Evolutionary conservation across 108 stramenopile species (phyloP).

Genomic region (Cyclostephanos tholiformis): DNA sequence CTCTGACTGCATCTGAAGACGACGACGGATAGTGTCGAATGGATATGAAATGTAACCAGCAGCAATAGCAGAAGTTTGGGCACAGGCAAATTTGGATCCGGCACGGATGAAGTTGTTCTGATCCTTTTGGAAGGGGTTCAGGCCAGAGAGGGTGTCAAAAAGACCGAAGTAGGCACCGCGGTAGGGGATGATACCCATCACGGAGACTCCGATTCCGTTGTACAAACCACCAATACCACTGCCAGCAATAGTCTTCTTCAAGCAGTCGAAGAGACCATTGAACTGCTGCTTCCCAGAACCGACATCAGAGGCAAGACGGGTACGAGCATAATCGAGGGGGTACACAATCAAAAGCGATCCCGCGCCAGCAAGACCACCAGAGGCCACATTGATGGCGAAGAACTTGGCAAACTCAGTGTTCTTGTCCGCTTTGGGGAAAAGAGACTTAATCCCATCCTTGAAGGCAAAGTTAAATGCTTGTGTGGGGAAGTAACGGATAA

Average conservation of each 20-base stretch:
- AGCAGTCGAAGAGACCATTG: conserved; percentile 96
- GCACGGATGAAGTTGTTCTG: conserved; percentile 84
- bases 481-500: conserved; percentile 98
- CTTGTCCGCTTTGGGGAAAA: conserved; percentile 98
- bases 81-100: conserved; percentile 94
- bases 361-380: conserved; percentile 97
- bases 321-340: conserved; percentile 99
- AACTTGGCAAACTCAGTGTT: conserved; percentile 95
- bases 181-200: conserved; percentile 97
- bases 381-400: conserved; percentile 97
- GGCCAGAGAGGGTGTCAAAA: conserved; percentile 95
- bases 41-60: conserved; percentile 99
- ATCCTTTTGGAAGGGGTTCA: conserved; percentile 97
- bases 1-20: conserved; percentile 99
- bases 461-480: conserved; percentile 99
- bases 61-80: conserved; percentile 92
- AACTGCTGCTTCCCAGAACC: conserved; percentile 94
- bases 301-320: conserved; percentile 98
- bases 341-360: conserved; percentile 96
- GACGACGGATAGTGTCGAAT: conserved; percentile 99
- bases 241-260: conserved; percentile 87
- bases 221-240: conserved; percentile 92
- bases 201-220: conserved; percentile 98
- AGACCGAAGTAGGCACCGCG: conserved; percentile 99
- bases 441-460: conserved; percentile 96